phyloP scores from a whole-genome alignment of 108 stramenopile species.

The Pseudonitzschia multiseries region DNA sequence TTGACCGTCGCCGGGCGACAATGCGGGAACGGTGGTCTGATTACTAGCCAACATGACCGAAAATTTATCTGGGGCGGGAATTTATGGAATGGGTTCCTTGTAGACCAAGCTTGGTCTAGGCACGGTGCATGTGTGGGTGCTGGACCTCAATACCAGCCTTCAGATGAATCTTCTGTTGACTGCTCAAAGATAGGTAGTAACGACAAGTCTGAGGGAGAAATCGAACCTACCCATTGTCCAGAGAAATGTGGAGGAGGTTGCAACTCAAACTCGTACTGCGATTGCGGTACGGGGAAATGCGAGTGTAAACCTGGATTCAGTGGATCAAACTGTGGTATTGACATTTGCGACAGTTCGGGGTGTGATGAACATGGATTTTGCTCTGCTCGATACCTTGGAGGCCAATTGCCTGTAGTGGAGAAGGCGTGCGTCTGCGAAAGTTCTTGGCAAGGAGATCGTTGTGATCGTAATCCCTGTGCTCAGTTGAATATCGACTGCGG shows the following conservation, averaged over 20 bases:
- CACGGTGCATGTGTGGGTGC: constrained; percentile 46
- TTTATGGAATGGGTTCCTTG: constrained; percentile 25
- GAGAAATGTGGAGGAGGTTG: constrained; percentile 32
- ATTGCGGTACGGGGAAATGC: constrained; percentile 52
- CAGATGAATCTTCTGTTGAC: background rate
- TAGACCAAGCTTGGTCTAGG: constrained; percentile 19
- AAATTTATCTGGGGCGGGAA: constrained; percentile 49
- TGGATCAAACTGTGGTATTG: constrained; percentile 34
- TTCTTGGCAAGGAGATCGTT: constrained; percentile 36
- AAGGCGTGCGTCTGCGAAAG: constrained; percentile 47
- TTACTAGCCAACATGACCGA: constrained; percentile 56
- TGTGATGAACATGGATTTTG: constrained; percentile 51
- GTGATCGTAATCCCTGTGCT: constrained; percentile 37
- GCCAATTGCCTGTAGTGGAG: background rate
- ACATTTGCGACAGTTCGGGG: constrained; percentile 41
- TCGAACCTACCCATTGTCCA: constrained; percentile 42
- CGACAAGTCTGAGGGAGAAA: constrained; percentile 14
- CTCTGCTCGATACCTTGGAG: constrained; percentile 53
- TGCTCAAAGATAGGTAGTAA: background rate
- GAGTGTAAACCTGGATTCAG: constrained; percentile 49
- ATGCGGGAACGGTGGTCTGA: constrained; percentile 39
- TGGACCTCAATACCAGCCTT: constrained; percentile 6
- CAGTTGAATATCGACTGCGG: constrained; percentile 18
- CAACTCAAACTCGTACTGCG: constrained; percentile 41
- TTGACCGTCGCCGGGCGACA: constrained; percentile 39